Evolutionary conservation across 2,329 filamentous ascomycete genomes (phyloP), one percentile per base, ranked within the genome.

Genomic region (Alternaria burnsii): DNA sequence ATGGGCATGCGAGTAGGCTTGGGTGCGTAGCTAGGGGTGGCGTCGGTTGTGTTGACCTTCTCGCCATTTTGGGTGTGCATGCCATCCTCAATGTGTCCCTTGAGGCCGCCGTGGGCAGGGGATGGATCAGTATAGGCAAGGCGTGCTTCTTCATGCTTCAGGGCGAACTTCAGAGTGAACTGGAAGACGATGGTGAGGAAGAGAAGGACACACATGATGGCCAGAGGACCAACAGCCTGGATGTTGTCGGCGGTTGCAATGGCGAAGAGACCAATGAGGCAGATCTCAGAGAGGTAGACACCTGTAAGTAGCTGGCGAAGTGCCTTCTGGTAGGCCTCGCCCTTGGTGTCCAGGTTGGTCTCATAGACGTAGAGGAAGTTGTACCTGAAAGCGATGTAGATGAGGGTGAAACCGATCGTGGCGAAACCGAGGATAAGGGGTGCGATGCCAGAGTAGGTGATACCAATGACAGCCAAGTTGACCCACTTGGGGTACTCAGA

Each of bases 361-460:
- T 80, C 81, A 68, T 82, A 82, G 12, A 82, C 80, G 66, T 82
- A 84, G 11, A 84, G 77, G 64, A 83, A 76, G 60, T 82, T 83
- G 75, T 84, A 84, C 18, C 81, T 79, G 71, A 81, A 84, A 52
- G 79, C 81, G 42, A 83, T 62, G 70, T 83, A 84, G 61, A 82
- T 77, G 8, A 84, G 74, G 32, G 67, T 69, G 28, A 84, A 72
- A 16, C 82, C 81, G 14, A 83, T 68, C 7, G 76, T 75, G 5
- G 80, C 78, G 62, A 84, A 84, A 38, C 80, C 80, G 1, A 84
- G 71, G 7, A 83, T 79, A 3, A 84, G 68, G 3, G 82, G 82
- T 9, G 82, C 82, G 55, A 84, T 83, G 67, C 80, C 81, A 5
- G 82, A 79, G 65, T 84, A 84, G 28, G 77, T 79, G 34, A 83